Evolutionary conservation across 805 yeast genomes (phyloP), one percentile per base, ranked within the genome.

Genomic region (Candida bentonensis): DNA sequence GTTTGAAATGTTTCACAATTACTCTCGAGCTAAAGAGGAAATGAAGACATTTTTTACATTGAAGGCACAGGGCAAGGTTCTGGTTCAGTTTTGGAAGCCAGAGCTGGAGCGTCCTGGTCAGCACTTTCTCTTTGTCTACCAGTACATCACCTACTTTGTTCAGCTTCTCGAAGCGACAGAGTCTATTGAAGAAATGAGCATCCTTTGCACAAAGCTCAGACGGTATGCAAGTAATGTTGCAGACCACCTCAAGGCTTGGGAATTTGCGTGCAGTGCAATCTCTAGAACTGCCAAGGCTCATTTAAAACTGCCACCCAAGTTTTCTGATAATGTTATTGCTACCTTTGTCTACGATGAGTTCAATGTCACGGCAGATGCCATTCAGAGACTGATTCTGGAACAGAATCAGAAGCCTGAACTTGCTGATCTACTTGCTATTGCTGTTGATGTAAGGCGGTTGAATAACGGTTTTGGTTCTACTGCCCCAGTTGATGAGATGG

Each of bases 41-140:
- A 74, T 89, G 73, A 65, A 73, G 1, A 56, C 67, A 0, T 64
- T 86, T 15, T 73, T 88, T 43, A 70, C 82, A 4, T 59, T 85
- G 42, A 83, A 78, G 51, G 68, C 86, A 0, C 51, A 51, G 2
- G 75, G 77, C 39, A 82, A 86, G 55, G 76, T 80, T 9, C 69
- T 92, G 30, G 76, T 88, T 1, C 81, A 76, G 51, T 83, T 92
- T 46, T 92, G 98, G 97, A 86, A 86, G 53, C 94, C 96, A 0
- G 95, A 87, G 41, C 60, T 69, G 53, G 98, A 94, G 59, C 64
- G 94, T 20, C 92, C 96, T 0, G 99, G 99, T 0, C 85, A 83
- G 52, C 96, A 89, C 61, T 89, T 87, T 58, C 76, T 76, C 9
- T 86, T 82, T 61, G 79, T 81, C 25, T 72, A 68, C 50, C 75